Base-by-base conservation (phyloP, 2,329 filamentous ascomycete species). In the Trichoderma atroviride region DNA sequence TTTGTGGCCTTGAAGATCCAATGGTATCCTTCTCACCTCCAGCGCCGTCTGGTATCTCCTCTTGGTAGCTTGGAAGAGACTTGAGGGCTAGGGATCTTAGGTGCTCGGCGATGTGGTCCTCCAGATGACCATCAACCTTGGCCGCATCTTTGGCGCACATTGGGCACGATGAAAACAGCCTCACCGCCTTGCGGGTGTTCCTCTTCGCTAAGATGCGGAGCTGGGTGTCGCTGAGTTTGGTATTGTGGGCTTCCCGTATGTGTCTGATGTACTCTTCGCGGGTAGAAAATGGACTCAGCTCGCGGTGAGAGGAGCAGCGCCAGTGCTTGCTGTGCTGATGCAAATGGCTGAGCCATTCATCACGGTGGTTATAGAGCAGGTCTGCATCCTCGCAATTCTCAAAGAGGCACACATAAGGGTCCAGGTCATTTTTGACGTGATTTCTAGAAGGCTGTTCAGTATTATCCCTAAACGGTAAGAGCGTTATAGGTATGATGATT, bases 351-450 rank as follows among this genome's bases (percentile, higher is more conserved):
- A 53, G 22, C 52, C 52, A 33, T 70, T 70, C 70, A 9, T 68
- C 67, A 11, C 66, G 22, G 4, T 70, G 68, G 5, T 14, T 68
- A 31, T 70, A 74, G 0, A 74, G 64, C 2, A 24, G 1, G 1
- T 70, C 70, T 0, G 70, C 13, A 5, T 55, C 22, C 27, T 74
- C 55, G 16, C 73, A 74, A 1, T 70, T 55, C 3, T 72, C 69
- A 33, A 74, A 73, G 0, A 73, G 47, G 35, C 72, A 74, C 0
- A 74, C 71, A 27, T 73, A 74, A 5, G 72, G 69, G 19, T 74
- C 71, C 0, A 74, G 69, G 24, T 74, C 73, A 31, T 68, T 69
- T 52, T 68, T 71, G 33, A 74, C 68, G 29, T 74, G 72, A 29
- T 55, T 27, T 56, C 71, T 73, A 47, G 29, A 24, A n/a, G 37